Percentiles rank a stretch among this genome's conserved stretches.
phyloP scores from a whole-genome alignment of 169 alveolate species.

The Blepharisma undulans region DNA sequence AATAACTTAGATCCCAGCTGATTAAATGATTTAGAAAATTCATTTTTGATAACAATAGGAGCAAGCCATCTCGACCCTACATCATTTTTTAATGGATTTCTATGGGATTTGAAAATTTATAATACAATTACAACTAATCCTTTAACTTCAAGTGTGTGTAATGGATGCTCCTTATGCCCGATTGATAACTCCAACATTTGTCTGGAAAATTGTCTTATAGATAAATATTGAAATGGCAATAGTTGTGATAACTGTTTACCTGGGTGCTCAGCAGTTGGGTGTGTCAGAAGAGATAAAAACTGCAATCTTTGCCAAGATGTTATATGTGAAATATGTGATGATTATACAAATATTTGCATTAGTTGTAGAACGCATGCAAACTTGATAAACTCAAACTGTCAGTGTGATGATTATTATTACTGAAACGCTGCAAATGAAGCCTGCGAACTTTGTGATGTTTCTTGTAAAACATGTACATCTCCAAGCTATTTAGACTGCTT shows the following conservation, averaged over 20 bases:
- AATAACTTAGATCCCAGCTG: too few relatives aligned
- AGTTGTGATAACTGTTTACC: background rate
- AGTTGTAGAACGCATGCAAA: background rate
- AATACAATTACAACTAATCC: too few relatives aligned
- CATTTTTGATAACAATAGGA: too few relatives aligned
- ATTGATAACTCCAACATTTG: background rate
- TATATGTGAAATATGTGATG: conserved; percentile 7
- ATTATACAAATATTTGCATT: background rate
- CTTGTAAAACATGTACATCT: background rate
- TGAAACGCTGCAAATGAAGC: background rate
- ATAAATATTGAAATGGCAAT: conserved; percentile 4
- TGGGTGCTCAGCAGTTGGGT: background rate
- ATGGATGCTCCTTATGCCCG: background rate
- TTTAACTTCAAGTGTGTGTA: background rate
- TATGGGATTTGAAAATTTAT: background rate
- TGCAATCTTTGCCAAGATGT: conserved; percentile 19
- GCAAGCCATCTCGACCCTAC: background rate
- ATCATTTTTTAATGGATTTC: background rate
- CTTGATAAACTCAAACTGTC: background rate
- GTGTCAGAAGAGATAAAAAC: background rate
- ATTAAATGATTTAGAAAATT: too few relatives aligned
- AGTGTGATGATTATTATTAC: background rate
- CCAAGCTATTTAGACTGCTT: background rate
- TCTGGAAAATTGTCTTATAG: background rate
- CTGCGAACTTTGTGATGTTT: background rate